Evolutionary conservation across 2,329 filamentous ascomycete species (phyloP), one percentile per base, ranked within the genome.

Genomic region (Neopestalotiopsis sp.): DNA sequence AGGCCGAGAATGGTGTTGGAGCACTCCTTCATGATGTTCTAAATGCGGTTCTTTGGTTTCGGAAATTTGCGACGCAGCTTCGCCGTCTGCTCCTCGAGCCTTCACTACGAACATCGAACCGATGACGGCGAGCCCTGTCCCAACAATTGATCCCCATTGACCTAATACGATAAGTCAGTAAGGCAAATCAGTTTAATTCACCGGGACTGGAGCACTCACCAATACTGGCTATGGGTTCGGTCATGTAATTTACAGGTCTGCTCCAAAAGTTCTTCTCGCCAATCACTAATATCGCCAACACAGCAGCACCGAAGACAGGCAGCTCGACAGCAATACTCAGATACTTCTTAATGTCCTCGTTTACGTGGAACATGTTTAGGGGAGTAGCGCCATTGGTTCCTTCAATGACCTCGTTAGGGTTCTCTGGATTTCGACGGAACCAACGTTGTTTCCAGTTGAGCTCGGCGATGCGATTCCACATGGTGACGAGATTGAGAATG

Each of bases 251-350:
- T 3, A 92, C 81, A 67, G 86, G 87, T 0, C 67, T 24, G 62
- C 87, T 91, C 72, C 84, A 91, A 71, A 92, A 89, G 72, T 92
- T 92, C 40, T 82, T 81, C 77, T 92, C 90, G 0, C 90, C 90
- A 0, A 89, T 77, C 4, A 90, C 80, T 3, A 92, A 79, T 4
- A 92, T 87, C 1, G 87, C 84, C 1, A 91, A 68, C 0, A 91
- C 86, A 1, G 87, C 88, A 5, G 83, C 86, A 1, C 83, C 84
- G 67, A 91, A 91, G 0, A 92, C 72, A 0, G 88, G 88, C 3
- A 90, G 81, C 67, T 90, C 88, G 1, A 90, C 82, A 42, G 85
- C 87, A 6, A 63, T 42, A 14, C 80, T 84, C 13, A 90, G 80
- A 34, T 89, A 87, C 10, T 81, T 81, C 1, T 83, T 81, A 65